Base-by-base conservation (phyloP, 768 basidiomycete genomes). In the Psilocybe subaeruginosa region DNA sequence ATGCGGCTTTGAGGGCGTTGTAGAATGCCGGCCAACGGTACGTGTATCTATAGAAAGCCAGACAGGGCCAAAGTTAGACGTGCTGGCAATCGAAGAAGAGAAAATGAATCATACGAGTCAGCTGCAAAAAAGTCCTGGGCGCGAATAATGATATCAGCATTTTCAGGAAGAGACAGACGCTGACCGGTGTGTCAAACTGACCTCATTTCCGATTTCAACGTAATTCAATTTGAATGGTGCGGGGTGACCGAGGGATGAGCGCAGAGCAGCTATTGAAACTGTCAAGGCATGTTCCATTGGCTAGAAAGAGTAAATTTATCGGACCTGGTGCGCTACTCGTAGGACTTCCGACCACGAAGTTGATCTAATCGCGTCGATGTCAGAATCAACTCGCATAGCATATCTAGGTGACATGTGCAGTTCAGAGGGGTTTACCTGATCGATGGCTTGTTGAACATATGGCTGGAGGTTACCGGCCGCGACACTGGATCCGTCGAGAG, bases 271-370 rank as follows among this genome's bases (percentile, higher is more conserved):
- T 67, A 9, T 14, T 14, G 46, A 3, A n/a, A 33, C n/a, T n/a
- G 33, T 49, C 29, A 39, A 39, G 7, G 68, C 8, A 31, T 54
- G 8, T 54, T 9, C 14, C 9, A 31, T 17, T 57, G 17, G 12
- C 14, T 17, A 29, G 12, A 12, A 9, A 46, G 37, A 23, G 17
- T 35, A 35, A 7, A 59, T 37, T 8, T 16, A 2, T 45, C 62
- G 47, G 48, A 78, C 76, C 78, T 31, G 77, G 68, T 53, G 75
- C 70, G 57, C 80, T 85, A 45, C 75, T 79, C 6, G 73, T 63
- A 14, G 81, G 73, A 60, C 85, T 78, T 2, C 86, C 87, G 12
- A 88, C 78, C 11, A 81, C 85, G 60, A 87, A 89, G 68, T 86
- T 84, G 62, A 87, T 85, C 79, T 85, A 53, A 30, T 27, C 31